Conservation (phyloP, 164 flowering plant genomes). For the Vitis labrusca region DNA sequence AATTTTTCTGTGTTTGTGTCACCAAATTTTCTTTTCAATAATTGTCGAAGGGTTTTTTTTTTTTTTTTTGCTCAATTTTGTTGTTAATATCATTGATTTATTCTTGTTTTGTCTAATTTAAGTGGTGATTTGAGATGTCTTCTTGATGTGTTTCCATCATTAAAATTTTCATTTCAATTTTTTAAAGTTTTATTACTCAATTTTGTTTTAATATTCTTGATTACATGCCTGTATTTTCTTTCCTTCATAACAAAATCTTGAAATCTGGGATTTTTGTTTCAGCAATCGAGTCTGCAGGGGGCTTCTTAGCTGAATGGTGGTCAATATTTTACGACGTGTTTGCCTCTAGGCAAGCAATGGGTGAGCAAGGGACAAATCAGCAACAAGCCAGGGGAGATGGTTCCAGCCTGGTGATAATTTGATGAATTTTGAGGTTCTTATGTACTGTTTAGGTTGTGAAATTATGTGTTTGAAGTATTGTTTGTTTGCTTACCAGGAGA, state of each 20-base stretch:
- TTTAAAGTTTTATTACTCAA: no score
- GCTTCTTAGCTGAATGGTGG: constrained; percentile 44
- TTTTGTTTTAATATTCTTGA: not conserved
- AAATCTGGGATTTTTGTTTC: constrained; percentile 4
- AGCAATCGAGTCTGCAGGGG: constrained; percentile 25
- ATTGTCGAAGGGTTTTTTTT: not conserved
- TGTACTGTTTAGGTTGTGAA: not conserved
- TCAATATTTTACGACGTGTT: constrained; percentile 25
- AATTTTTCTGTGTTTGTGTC: no score
- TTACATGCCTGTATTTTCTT: no score
- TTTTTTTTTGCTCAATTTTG: no score
- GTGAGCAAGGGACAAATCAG: no score
- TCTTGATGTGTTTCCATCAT: no score
- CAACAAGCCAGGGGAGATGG: constrained; percentile 3
- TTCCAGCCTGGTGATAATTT: constrained; percentile 9
- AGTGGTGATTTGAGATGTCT: no score
- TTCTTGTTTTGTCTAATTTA: no score
- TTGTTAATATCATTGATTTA: no score
- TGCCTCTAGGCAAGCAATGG: constrained; percentile 7
- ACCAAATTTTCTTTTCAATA: not conserved
- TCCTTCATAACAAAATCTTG: not conserved
- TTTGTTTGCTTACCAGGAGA: constrained; percentile 4
- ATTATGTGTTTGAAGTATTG: not conserved
- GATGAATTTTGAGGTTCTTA: not conserved
- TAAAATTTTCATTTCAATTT: no score